phyloP scores from a whole-genome alignment of 1,284 basidiomycete genomes.

The Laetiporus sulphureus region DNA sequence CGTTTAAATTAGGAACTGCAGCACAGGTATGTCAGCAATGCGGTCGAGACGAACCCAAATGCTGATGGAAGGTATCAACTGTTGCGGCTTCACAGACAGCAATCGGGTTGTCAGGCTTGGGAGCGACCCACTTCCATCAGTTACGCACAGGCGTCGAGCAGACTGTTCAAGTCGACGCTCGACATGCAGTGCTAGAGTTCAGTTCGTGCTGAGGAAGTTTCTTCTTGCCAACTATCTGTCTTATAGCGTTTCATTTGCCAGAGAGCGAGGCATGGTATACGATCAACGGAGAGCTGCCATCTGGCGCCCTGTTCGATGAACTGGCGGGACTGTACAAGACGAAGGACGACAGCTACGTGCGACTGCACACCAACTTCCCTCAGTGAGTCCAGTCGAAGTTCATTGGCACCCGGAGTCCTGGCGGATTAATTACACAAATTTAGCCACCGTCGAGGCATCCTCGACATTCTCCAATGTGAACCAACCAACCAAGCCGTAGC shows the following conservation, averaged over 20 bases:
- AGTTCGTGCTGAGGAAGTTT: constrained; percentile 31
- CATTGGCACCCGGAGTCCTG: no score
- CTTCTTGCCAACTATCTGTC: background rate
- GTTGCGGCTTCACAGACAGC: constrained; percentile 29
- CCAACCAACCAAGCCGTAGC: constrained; percentile 34
- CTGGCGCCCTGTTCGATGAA: constrained; percentile 37
- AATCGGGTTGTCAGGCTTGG: constrained; percentile 47
- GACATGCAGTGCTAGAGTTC: constrained; percentile 53
- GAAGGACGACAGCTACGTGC: constrained; percentile 40
- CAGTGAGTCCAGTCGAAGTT: constrained; percentile 41
- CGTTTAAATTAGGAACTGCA: constrained; percentile 41
- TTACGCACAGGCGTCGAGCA: constrained; percentile 41
- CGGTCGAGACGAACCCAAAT: constrained; percentile 7
- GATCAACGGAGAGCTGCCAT: constrained; percentile 32
- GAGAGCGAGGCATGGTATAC: constrained; percentile 47
- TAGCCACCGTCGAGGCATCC: constrained; percentile 48
- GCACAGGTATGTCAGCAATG: no score
- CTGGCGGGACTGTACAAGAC: constrained; percentile 51
- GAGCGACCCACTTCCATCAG: constrained; percentile 44
- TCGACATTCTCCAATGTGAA: constrained; percentile 37
- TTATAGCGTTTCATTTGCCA: constrained; percentile 15
- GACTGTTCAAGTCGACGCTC: constrained; percentile 44
- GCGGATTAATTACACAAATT: background rate
- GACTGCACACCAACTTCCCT: constrained; percentile 61
- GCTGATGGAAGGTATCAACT: background rate